phyloP scores from a whole-genome alignment of 2,329 filamentous ascomycete genomes.

The Cercospora zeina region DNA sequence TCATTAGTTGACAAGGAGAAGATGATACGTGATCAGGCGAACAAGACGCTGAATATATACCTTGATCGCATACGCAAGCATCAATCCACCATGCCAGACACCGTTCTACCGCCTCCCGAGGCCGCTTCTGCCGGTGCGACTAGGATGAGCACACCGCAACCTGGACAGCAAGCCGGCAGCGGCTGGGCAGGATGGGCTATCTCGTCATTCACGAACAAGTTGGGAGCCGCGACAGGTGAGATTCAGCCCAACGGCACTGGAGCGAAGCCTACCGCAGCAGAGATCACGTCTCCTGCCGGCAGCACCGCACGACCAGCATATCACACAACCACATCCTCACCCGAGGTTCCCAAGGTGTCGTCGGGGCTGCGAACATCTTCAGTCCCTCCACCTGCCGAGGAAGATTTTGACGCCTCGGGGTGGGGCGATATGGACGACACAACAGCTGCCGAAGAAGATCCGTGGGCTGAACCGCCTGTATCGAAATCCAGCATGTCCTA shows the following conservation, averaged over 20 bases:
- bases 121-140: conserved; percentile 51
- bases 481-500: conserved; percentile 53
- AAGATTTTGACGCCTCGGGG: conserved; percentile 62
- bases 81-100: conserved; percentile 75
- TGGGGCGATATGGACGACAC: conserved; percentile 68
- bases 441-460: conserved; percentile 15
- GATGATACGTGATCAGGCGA: conserved; percentile 85
- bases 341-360: conserved; percentile 35
- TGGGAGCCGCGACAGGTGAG: conserved; percentile 79
- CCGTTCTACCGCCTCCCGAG: conserved; percentile 65
- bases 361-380: conserved; percentile 34
- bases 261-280: conserved; percentile 19
- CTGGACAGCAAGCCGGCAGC: conserved; percentile 50
- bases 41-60: conserved; percentile 85
- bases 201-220: conserved; percentile 95
- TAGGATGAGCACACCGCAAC: conserved; percentile 76
- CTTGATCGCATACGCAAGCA: conserved; percentile 79
- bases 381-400: conserved; percentile 47
- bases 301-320: conserved; percentile 38
- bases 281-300: conserved; percentile 50
- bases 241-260: conserved; percentile 65
- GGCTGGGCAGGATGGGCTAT: conserved; percentile 97
- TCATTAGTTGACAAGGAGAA: conserved; percentile 93
- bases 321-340: conserved; percentile 32
- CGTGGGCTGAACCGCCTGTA: conserved; percentile 25